These are phyloP conservation scores for Arabidopsis suecica DNA, from an alignment of 345 rosid genomes.

Conservation along the genomic window DNA sequence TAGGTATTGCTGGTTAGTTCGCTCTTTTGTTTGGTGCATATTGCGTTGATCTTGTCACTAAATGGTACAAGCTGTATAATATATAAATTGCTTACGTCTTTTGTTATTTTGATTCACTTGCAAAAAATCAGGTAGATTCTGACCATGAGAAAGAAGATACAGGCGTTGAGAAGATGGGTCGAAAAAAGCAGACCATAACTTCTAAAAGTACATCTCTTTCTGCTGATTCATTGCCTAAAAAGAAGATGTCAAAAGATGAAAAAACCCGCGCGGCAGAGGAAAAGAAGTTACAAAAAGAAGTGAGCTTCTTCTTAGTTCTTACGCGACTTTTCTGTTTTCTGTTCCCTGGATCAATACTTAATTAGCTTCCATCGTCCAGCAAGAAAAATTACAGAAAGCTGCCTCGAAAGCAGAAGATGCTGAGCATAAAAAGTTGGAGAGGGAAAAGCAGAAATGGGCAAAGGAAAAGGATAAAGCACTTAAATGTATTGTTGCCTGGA, in stretches of 20 bases:
- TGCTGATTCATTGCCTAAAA: conserved; percentile 53
- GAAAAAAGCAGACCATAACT: conserved; percentile 33
- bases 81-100: neutral
- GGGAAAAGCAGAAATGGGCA: conserved; percentile 73
- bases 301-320: conserved; percentile 30
- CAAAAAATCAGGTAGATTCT: conserved; percentile 53
- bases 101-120: conserved; percentile 11
- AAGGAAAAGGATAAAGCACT: conserved; percentile 78
- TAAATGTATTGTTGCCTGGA: conserved; percentile 73
- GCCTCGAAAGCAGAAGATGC: conserved; percentile 84
- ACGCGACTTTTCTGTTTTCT: neutral
- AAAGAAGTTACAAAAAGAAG: conserved; percentile 75
- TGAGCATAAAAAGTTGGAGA: conserved; percentile 67
- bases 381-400: conserved; percentile 80
- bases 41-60: neutral
- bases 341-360: conserved; percentile 4
- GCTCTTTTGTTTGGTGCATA: neutral
- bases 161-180: conserved; percentile 48
- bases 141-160: conserved; percentile 56
- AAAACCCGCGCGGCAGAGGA: conserved; percentile 62
- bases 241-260: conserved; percentile 62
- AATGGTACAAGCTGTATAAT: neutral
- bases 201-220: conserved; percentile 42
- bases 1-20: neutral
- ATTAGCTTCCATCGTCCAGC: conserved; percentile 53